Conservation (phyloP, 2,329 filamentous ascomycete genomes). For the Sphaerulina populicola region DNA sequence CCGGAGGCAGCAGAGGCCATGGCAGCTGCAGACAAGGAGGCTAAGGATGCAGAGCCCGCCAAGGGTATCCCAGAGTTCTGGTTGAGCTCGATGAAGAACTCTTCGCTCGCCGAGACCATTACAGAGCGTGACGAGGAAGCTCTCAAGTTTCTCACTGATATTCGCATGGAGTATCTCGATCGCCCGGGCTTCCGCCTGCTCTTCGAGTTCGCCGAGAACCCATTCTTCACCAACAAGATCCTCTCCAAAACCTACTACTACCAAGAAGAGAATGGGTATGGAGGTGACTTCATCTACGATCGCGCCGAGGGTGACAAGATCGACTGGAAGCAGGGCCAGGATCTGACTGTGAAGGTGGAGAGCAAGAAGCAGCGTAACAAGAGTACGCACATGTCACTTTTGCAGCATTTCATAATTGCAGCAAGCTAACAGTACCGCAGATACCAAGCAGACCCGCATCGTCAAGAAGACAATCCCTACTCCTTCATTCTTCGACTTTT, state of each 20-base stretch:
- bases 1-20: conserved; percentile 48
- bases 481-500: conserved; percentile 97
- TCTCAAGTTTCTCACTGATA: conserved; percentile 79
- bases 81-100: conserved; percentile 99
- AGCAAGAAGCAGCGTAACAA: conserved; percentile 99
- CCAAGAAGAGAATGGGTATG: conserved; percentile 96
- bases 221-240: conserved; percentile 94
- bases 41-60: conserved; percentile 46
- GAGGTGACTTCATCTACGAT: conserved; percentile 98
- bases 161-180: conserved; percentile 99
- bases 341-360: conserved; percentile 88
- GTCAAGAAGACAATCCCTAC: conserved; percentile 99
- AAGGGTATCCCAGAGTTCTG: conserved; percentile 97
- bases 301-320: conserved; percentile 98
- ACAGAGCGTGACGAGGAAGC: conserved; percentile 94
- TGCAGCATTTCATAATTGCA: neutral
- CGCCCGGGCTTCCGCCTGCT: conserved; percentile 96
- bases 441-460: conserved; percentile 97
- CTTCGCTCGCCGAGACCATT: conserved; percentile 96
- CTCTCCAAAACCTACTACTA: conserved; percentile 99
- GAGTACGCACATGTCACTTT: conserved; percentile 56
- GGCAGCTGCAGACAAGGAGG: conserved; percentile 52
- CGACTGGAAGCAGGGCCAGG: conserved; percentile 88
- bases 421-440: conserved; percentile 42
- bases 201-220: conserved; percentile 92